These are phyloP conservation scores for Trichoderma atrobrunneum DNA, from an alignment of 2,329 filamentous ascomycete species.

Conservation along the genomic window DNA sequence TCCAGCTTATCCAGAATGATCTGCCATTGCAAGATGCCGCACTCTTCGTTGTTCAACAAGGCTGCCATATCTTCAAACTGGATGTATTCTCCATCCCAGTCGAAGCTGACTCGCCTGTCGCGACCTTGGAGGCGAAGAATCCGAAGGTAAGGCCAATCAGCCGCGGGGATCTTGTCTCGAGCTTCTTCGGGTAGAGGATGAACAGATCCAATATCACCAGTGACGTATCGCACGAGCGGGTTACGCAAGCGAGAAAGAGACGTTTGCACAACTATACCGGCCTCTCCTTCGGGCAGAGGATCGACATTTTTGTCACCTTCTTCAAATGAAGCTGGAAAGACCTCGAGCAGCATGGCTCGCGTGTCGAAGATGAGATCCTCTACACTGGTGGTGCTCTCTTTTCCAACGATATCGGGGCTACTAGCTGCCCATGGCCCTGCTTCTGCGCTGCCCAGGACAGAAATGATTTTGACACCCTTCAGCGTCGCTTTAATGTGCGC, in stretches of 20 bases:
- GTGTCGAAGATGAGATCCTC: conserved; percentile 41
- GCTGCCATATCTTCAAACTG: conserved; percentile 33
- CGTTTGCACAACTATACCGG: conserved; percentile 41
- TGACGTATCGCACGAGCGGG: conserved; percentile 43
- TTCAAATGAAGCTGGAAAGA: conserved; percentile 29
- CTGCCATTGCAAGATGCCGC: conserved; percentile 42
- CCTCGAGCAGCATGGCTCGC: conserved; percentile 37
- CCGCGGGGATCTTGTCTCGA: conserved; percentile 21
- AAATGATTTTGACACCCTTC: conserved; percentile 36
- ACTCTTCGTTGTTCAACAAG: conserved; percentile 26
- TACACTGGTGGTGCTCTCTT: neutral
- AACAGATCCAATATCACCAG: conserved; percentile 42
- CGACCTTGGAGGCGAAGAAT: conserved; percentile 41
- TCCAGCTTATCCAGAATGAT: conserved; percentile 35
- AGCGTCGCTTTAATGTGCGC: conserved; percentile 32
- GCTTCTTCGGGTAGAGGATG: conserved; percentile 32
- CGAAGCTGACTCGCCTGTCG: conserved; percentile 43
- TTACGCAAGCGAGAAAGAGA: conserved; percentile 41
- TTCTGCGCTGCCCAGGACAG: conserved; percentile 42
- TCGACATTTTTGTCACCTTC: neutral
- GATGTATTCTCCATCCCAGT: conserved; percentile 39
- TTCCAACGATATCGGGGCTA: conserved; percentile 30
- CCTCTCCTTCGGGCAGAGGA: conserved; percentile 32
- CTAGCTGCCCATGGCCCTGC: conserved; percentile 39
- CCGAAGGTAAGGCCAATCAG: conserved; percentile 28